Base-by-base conservation (phyloP, 768 basidiomycete genomes). In the Boletus barrowsii region DNA sequence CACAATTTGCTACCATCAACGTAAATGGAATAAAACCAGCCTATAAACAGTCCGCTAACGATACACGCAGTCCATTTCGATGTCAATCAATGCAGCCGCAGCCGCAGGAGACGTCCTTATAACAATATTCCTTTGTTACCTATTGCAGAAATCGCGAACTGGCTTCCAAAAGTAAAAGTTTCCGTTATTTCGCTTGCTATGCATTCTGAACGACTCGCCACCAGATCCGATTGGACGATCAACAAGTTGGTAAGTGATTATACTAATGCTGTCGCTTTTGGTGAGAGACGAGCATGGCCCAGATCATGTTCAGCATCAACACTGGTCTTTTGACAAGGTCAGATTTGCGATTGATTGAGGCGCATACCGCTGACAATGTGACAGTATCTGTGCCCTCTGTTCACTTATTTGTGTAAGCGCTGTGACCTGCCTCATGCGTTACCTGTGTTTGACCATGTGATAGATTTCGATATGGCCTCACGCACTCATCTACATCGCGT, bases 291-390 rank as follows among this genome's bases (percentile, higher is more conserved):
- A 44, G 11, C 4, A 13, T 46, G 43, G 17, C 40, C 22, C 20
- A 68, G 79, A 82, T 82, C 41, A 33, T 82, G n/a, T 84, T 81
- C 61, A 75, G 77, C 32, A 73, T 83, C 48, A 82, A 80, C 46
- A 70, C 68, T 5, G 68, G 68, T 51, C 62, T 71, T 24, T 52
- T 70, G 40, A 70, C 68, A 10, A 78, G 66, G 66, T 61, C 15
- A n/a, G 66, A 52, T 22, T 49, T 1, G 20, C 33, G 14, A 24
- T 47, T 10, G 41, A 35, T 32, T 5, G 40, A 8, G 14, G 17
- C 17, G 11, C 17, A 10, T 39, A 30, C 58, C 30, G 33, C 36
- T 68, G 33, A 65, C 41, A 10, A 13, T 26, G 3, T 7, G 2
- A 30, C 36, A 67, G 82, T 58, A 40, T 83, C 2, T 83, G 79